Conservation (phyloP, 371 early-diverging fungal genomes). For the Chytridium lagenaria region DNA sequence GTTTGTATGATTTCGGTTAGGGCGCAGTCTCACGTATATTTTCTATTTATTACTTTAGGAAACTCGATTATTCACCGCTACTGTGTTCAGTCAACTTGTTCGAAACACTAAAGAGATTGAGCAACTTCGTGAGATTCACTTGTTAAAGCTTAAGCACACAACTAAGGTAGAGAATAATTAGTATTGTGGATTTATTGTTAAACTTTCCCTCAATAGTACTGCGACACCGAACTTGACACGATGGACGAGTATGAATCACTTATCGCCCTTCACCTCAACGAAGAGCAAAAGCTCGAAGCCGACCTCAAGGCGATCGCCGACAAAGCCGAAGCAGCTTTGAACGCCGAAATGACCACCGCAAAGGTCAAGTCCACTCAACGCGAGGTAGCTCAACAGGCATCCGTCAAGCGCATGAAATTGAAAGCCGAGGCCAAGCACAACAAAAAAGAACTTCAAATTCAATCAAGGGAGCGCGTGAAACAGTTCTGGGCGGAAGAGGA, state of each 20-base stretch:
- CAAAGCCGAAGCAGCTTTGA: slow-evolving; percentile 32
- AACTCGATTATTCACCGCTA: slow-evolving; percentile 39
- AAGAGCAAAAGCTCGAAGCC: slow-evolving; percentile 47
- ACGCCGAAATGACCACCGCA: slow-evolving; percentile 35
- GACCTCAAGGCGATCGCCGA: slow-evolving; percentile 38
- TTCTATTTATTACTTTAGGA: slow-evolving; percentile 23
- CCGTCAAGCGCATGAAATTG: slow-evolving; percentile 12
- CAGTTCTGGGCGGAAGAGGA: slow-evolving; percentile 40
- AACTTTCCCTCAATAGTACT: slow-evolving; percentile 20
- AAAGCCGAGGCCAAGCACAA: slow-evolving; percentile 38
- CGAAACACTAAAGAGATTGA: slow-evolving; percentile 52
- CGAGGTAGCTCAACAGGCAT: slow-evolving; percentile 9
- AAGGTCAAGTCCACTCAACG: slow-evolving; percentile 33
- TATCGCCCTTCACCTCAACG: slow-evolving; percentile 40
- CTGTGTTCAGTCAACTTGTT: slow-evolving; percentile 42
- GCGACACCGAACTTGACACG: slow-evolving; percentile 35
- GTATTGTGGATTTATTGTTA: background rate
- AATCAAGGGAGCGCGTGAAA: slow-evolving; percentile 40
- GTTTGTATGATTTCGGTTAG: background rate
- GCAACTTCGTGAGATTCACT: slow-evolving; percentile 49
- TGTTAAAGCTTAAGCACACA: slow-evolving; percentile 43
- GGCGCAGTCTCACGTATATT: background rate
- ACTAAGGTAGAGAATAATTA: slow-evolving; percentile 36
- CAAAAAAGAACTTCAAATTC: slow-evolving; percentile 27
- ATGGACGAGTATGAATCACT: slow-evolving; percentile 39